Base-by-base conservation (phyloP, 1,139 yeast genomes). In the Suhomyces taliae region DNA sequence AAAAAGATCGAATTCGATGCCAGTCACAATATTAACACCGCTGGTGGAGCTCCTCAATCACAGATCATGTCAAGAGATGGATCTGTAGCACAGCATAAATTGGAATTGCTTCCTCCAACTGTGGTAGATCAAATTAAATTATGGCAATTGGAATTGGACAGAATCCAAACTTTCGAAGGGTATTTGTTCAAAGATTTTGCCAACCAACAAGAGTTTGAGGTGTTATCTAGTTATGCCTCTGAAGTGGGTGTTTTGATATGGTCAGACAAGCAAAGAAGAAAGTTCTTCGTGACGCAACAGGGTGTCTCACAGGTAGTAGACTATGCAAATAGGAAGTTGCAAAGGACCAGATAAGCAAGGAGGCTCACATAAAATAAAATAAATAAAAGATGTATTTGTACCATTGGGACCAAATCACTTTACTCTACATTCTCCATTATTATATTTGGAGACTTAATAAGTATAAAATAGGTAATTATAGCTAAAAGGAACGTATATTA, bases 71-170 rank as follows among this genome's bases (percentile, higher is more conserved):
- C 59, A 2, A 60, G 59, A 10, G 54, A 57, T 36, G 67, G 64
- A 32, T 49, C 63, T 27, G 56, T 60, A 19, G 69, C 72, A 14
- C 74, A 74, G 51, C 81, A 78, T 49, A 64, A 65, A 48, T 64
- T 86, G 35, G 90, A 85, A 59, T 72, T 90, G 14, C 69, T 93
- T 10, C 99, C 98, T 4, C 97, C 98, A 0, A 95, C 97, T 0
- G 96, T 93, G 8, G 90, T 90, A 1, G 99, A 93, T 67, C 99
- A 93, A 64, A 89, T 93, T 55, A 85, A 85, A 61, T 74, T 93
- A 47, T 93, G 99, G 99, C 99, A 93, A 69, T 74, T 93, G 53
- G 99, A 93, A 62, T 70, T 91, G 72, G 99, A 93, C 64, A 80
- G 99, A 67, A 88, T 93, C 53, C 85, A 87, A 59, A 83, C 96